These are phyloP conservation scores for Coprinopsis strossmayeri DNA, from an alignment of 768 basidiomycete genomes.

Conservation along the genomic window DNA sequence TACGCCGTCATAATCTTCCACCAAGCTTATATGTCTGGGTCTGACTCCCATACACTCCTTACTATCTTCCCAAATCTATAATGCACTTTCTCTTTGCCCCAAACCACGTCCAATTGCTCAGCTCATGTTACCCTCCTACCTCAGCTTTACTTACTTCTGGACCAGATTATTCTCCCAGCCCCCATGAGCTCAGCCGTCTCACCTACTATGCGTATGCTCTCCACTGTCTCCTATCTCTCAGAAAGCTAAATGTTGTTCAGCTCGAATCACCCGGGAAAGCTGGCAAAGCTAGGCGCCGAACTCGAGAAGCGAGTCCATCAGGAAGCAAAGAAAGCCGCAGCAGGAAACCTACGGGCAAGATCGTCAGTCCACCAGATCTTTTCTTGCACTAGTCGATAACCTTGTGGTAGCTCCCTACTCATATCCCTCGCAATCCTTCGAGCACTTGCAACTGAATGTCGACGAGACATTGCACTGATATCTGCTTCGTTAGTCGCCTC, in stretches of 20 bases:
- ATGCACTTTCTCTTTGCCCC: slow-evolving; percentile 78
- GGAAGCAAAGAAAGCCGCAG: slow-evolving; percentile 62
- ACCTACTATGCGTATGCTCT: slow-evolving; percentile 67
- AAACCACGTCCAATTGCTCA: slow-evolving; percentile 77
- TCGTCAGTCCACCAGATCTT: slow-evolving; percentile 46
- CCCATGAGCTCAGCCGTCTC: slow-evolving; percentile 78
- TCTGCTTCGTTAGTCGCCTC: slow-evolving; percentile 64
- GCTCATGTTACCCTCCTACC: slow-evolving; percentile 80
- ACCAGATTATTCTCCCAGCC: slow-evolving; percentile 73
- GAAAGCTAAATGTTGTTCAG: slow-evolving; percentile 19
- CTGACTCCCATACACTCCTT: slow-evolving; percentile 9
- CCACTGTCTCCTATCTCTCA: not conserved
- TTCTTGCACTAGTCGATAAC: slow-evolving; percentile 8
- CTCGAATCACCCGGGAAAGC: slow-evolving; percentile 75
- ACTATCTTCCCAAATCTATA: not conserved
- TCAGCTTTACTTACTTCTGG: slow-evolving; percentile 68
- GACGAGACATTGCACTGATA: slow-evolving; percentile 72
- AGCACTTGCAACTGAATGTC: slow-evolving; percentile 80
- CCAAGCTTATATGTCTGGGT: not conserved
- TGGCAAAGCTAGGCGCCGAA: slow-evolving; percentile 69
- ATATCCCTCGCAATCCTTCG: slow-evolving; percentile 80
- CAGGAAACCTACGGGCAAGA: slow-evolving; percentile 71
- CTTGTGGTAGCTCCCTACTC: slow-evolving; percentile 54
- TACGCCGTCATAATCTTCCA: not conserved
- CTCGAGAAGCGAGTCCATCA: slow-evolving; percentile 65